These are phyloP conservation scores for Blastobotrys apis DNA, from an alignment of 1,139 yeast genomes.

Conservation along the genomic window DNA sequence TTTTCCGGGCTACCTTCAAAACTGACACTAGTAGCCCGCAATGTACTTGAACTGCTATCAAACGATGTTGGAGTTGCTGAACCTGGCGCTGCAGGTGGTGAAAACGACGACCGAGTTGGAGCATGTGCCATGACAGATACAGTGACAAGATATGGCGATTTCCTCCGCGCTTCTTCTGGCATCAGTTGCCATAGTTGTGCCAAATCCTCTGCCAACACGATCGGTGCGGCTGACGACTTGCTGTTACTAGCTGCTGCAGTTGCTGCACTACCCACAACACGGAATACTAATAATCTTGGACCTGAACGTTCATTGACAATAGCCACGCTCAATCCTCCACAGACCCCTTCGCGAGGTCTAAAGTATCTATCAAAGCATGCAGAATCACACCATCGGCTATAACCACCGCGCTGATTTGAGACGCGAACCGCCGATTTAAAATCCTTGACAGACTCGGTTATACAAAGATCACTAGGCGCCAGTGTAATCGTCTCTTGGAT, in stretches of 20 bases:
- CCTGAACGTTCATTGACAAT: slow-evolving; percentile 9
- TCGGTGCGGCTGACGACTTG: background rate
- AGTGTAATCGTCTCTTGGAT: background rate
- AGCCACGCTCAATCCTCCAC: background rate
- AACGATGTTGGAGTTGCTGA: no score
- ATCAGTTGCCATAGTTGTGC: slow-evolving; percentile 11
- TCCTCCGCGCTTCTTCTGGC: slow-evolving; percentile 6
- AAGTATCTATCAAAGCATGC: no score
- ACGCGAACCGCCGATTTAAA: background rate
- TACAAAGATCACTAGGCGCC: background rate
- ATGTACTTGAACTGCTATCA: no score
- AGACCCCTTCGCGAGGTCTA: background rate
- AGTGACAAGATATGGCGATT: slow-evolving; percentile 6
- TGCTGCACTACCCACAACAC: background rate
- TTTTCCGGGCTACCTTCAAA: slow-evolving; percentile 1
- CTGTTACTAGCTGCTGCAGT: background rate
- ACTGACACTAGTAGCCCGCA: background rate
- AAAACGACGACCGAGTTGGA: background rate
- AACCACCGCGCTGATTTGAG: background rate
- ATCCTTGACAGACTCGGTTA: background rate
- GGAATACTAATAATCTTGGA: slow-evolving; percentile 6
- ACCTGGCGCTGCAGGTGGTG: no score
- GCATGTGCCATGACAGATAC: no score
- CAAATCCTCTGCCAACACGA: slow-evolving; percentile 5
- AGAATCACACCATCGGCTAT: no score